Conservation (phyloP, 2,329 filamentous ascomycete species). For the Sporothrix pseudoabietina region DNA sequence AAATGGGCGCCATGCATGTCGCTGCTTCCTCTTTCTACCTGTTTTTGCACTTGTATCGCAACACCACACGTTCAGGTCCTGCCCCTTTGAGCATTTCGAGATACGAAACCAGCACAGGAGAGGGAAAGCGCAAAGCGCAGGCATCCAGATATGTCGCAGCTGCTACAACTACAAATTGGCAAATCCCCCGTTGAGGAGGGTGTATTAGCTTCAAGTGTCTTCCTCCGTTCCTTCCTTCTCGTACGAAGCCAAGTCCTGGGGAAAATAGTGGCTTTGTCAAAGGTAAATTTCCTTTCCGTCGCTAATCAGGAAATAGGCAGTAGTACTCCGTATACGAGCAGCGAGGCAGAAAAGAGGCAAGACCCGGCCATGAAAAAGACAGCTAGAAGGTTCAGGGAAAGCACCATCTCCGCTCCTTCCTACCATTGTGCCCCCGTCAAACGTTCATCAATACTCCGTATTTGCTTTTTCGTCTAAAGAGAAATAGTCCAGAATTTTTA, state of each 20-base stretch:
- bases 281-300: background rate
- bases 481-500: background rate
- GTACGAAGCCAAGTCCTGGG: conserved; percentile 1
- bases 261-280: background rate
- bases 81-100: conserved; percentile 7
- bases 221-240: background rate
- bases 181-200: conserved; percentile 2
- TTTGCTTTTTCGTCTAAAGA: conserved; percentile 2
- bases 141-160: background rate
- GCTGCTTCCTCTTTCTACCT: conserved; percentile 2
- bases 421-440: background rate
- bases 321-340: too few species aligned
- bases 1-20: conserved; percentile 4
- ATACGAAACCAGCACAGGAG: background rate
- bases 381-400: background rate
- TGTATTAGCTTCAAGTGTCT: background rate
- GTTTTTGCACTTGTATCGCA: background rate
- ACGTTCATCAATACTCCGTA: conserved; percentile 8
- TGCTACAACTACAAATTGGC: background rate
- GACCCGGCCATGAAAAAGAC: background rate
- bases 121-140: background rate
- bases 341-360: background rate
- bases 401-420: background rate
- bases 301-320: background rate
- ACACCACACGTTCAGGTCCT: background rate